A percentile compares a stretch with the other conserved stretches of the same genome.
Conservation (phyloP, 345 rosid genomes). For the Gossypium turneri region DNA sequence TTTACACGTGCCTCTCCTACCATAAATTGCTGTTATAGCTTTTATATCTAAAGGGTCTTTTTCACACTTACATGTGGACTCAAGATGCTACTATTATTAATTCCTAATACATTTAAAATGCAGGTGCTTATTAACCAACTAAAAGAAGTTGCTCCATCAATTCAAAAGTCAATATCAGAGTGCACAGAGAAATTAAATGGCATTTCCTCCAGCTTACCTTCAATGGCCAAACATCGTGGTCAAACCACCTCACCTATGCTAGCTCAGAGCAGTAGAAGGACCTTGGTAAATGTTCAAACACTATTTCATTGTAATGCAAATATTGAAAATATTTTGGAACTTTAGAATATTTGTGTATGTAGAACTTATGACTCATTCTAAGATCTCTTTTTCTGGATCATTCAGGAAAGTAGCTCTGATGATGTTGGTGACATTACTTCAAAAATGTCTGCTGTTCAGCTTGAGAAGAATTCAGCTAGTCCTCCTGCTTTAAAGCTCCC, state of each 20-base stretch:
- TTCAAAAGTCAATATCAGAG: constrained; percentile 80
- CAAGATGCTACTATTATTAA: background rate
- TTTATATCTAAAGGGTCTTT: constrained; percentile 3
- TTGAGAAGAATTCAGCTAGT: constrained; percentile 70
- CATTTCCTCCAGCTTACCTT: constrained; percentile 65
- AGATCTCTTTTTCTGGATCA: background rate
- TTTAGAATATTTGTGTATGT: background rate
- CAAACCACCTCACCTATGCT: constrained; percentile 59
- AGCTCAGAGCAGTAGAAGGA: constrained; percentile 75
- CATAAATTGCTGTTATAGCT: background rate
- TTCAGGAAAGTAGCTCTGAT: constrained; percentile 70
- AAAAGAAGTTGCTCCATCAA: constrained; percentile 86
- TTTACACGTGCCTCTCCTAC: background rate
- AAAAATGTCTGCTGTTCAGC: constrained; percentile 64
- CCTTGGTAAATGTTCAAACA: constrained; percentile 42
- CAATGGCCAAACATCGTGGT: constrained; percentile 48
- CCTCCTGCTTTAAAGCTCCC: constrained; percentile 85
- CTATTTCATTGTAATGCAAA: constrained; percentile 11
- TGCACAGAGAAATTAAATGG: constrained; percentile 70
- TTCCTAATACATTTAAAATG: constrained; percentile 23
- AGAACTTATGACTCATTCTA: constrained; percentile 7
- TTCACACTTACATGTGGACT: background rate
- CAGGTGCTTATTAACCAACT: constrained; percentile 95
- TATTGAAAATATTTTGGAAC: constrained; percentile 3
- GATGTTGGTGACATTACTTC: constrained; percentile 70